Percentiles rank a stretch among this genome's conserved stretches.
phyloP scores from a whole-genome alignment of 2,329 filamentous ascomycete genomes.

The Penicillium sumatraense region DNA sequence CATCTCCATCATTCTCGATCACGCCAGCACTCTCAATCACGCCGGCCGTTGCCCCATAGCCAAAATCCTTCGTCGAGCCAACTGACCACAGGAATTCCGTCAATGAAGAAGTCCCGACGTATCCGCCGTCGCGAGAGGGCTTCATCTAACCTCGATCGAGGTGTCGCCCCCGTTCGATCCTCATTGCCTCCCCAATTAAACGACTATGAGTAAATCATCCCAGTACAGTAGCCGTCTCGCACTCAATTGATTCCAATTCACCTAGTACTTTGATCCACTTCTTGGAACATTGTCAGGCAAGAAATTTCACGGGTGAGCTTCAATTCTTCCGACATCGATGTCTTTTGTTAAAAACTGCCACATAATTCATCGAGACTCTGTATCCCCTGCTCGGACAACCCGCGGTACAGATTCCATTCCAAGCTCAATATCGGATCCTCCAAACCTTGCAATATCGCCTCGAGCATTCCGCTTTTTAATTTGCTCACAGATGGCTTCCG shows the following conservation, averaged over 20 bases:
- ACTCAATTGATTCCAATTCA: background rate
- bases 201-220: background rate
- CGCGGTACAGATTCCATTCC: background rate
- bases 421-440: background rate
- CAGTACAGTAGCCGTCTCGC: no score
- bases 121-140: no score
- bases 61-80: no score
- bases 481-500: constrained; percentile 2
- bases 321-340: background rate
- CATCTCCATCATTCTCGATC: no score
- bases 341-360: background rate
- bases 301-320: background rate
- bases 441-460: constrained; percentile 1
- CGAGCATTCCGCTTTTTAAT: background rate
- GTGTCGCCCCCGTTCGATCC: background rate
- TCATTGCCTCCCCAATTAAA: background rate
- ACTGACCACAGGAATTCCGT: no score
- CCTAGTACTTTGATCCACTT: background rate
- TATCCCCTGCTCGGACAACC: background rate
- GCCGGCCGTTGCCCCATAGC: no score
- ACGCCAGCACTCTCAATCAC: no score
- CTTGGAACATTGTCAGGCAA: background rate
- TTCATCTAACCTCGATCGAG: background rate
- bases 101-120: background rate
- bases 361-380: background rate